Base-by-base conservation (phyloP, 139 green algal species). In the Yamagishiella unicocca region DNA sequence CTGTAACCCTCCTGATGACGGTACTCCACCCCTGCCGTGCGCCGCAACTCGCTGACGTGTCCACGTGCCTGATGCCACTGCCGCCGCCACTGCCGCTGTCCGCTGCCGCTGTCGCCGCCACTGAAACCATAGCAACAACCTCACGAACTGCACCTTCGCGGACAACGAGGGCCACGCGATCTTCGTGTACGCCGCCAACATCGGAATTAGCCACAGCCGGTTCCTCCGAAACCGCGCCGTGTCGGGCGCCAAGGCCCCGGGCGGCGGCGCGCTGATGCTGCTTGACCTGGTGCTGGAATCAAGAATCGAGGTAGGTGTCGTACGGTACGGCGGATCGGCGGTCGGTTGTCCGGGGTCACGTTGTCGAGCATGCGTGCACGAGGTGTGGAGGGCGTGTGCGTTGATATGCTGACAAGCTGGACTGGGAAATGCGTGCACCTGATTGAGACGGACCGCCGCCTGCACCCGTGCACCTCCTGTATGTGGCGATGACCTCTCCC, bases 181-280 rank as follows among this genome's bases (percentile, higher is more conserved):
- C 21, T 43, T 62, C 46, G 29, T 66, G 29, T 27, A 45, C 12
- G 31, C 73, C 45, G 73, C 73, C 17, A 45, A 45, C 24, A 8
- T 82, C 22, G 29, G 4, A 3, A 31, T 82, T 33, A 8, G 19
- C 73, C 9, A 29, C 73, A 46, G 73, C 45, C n/a, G n/a, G 14
- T 82, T 82, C 73, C 45, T 10, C 0, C n/a, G 7, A 24, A 82
- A 82, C 45, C 25, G n/a, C 24, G 45, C 45, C 0, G n/a, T 82
- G 2, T 19, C 73, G 4, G 73, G 73, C n/a, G n/a, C 73, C 73
- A 14, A 10, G 19, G 24, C 25, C 25, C 27, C 42, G 37, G 24
- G 37, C 42, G 71, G 71, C 71, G 71, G n/a, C 9, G 71, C 40
- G 38, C 37, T 79, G 19, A 62, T 62, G 42, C 73, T 82, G 73